These are phyloP conservation scores for Phytophthora rubi DNA, from an alignment of 352 stramenopile genomes.

Conservation along the genomic window DNA sequence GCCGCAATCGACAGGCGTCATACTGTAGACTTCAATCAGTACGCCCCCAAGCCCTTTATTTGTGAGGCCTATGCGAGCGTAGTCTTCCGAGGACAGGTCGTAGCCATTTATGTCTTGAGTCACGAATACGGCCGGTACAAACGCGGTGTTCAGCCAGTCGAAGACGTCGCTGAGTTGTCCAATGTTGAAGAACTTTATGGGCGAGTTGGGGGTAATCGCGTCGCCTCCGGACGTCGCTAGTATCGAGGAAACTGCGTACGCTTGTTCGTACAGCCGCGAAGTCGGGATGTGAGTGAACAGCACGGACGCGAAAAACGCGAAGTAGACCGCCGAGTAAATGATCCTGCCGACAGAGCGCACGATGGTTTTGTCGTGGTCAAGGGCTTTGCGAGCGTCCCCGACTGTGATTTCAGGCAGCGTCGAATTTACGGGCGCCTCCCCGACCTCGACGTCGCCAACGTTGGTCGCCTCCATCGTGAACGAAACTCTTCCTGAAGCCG, in stretches of 20 bases:
- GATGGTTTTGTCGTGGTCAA: constrained; percentile 45
- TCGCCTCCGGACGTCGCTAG: constrained; percentile 48
- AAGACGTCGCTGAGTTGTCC: constrained; percentile 43
- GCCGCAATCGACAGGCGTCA: constrained; percentile 22
- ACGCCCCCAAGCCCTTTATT: constrained; percentile 50
- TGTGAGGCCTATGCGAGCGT: constrained; percentile 37
- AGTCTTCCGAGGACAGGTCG: constrained; percentile 31
- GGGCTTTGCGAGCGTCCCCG: constrained; percentile 21
- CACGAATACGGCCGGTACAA: constrained; percentile 54
- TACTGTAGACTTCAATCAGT: constrained; percentile 30
- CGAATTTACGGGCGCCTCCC: not conserved
- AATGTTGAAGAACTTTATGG: constrained; percentile 59
- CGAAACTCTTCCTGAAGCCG: not conserved
- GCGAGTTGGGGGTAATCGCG: constrained; percentile 40
- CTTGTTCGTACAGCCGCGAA: constrained; percentile 37
- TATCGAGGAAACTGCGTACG: constrained; percentile 35
- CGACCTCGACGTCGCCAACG: constrained; percentile 10
- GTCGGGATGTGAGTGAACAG: constrained; percentile 53
- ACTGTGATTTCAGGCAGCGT: constrained; percentile 9
- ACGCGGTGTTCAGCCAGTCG: constrained; percentile 45
- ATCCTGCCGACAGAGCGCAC: constrained; percentile 41
- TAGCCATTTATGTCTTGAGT: constrained; percentile 52
- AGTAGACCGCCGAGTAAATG: constrained; percentile 42
- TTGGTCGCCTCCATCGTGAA: not conserved
- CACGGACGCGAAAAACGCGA: constrained; percentile 51